phyloP scores from a whole-genome alignment of 2,329 filamentous ascomycete species.

The Fusarium odoratissimum region DNA sequence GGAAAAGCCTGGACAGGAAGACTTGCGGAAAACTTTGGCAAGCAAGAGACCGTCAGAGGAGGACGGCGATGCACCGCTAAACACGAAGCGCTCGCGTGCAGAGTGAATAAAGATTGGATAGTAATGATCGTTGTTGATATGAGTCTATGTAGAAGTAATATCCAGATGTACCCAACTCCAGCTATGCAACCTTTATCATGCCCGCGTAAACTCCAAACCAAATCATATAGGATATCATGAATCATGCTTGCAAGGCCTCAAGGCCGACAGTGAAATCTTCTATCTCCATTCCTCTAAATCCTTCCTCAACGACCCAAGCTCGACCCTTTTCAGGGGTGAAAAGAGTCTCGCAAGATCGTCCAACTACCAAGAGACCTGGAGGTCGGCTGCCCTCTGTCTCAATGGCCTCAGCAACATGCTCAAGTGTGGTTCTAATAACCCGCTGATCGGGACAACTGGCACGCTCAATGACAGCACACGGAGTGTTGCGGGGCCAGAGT shows the following conservation, averaged over 20 bases:
- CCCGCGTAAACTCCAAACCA: slow-evolving; percentile 23
- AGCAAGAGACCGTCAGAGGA: neutral
- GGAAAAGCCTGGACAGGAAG: neutral
- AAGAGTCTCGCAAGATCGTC: slow-evolving; percentile 83
- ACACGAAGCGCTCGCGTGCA: neutral
- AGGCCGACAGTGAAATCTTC: slow-evolving; percentile 45
- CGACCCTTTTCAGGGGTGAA: slow-evolving; percentile 66
- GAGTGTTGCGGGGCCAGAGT: slow-evolving; percentile 80
- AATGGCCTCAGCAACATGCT: slow-evolving; percentile 82
- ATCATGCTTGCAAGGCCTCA: slow-evolving; percentile 39
- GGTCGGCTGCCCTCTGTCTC: slow-evolving; percentile 90
- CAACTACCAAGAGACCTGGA: slow-evolving; percentile 88
- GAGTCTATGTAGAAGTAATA: neutral
- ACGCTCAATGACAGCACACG: slow-evolving; percentile 92
- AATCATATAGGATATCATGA: neutral
- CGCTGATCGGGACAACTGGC: slow-evolving; percentile 95
- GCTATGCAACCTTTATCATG: slow-evolving; percentile 28
- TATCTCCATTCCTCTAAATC: slow-evolving; percentile 78
- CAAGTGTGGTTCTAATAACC: slow-evolving; percentile 87
- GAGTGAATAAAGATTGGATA: neutral
- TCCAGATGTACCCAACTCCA: slow-evolving; percentile 31
- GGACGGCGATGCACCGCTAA: neutral
- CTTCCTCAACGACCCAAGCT: slow-evolving; percentile 88
- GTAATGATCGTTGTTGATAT: neutral
- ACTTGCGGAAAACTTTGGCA: neutral